Conservation (phyloP, 495 filamentous ascomycete genomes). For the Penicillium ochrochloron region DNA sequence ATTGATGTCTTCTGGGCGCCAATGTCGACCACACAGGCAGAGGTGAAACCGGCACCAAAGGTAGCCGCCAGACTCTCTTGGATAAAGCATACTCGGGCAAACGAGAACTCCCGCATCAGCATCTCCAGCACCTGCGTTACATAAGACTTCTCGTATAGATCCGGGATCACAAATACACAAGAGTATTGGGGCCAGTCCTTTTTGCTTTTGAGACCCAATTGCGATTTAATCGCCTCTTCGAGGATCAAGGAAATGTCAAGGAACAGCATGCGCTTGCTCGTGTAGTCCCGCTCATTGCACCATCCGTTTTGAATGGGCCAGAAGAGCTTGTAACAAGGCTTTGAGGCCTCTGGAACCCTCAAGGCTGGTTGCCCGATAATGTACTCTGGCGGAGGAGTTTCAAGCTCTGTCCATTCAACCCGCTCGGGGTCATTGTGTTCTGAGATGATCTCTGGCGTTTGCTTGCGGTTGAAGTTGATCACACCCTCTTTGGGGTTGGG, state of each 20-base stretch:
- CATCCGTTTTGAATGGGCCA: conserved; percentile 89
- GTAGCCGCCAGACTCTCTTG: conserved; percentile 94
- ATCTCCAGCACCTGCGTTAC: conserved; percentile 83
- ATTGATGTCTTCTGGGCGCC: conserved; percentile 98
- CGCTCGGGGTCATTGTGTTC: conserved; percentile 93
- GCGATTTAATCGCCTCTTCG: conserved; percentile 80
- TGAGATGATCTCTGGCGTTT: conserved; percentile 78
- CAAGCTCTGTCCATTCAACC: conserved; percentile 95
- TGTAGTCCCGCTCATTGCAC: conserved; percentile 89
- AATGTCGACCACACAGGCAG: conserved; percentile 92
- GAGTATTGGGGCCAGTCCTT: conserved; percentile 88
- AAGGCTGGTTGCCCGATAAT: conserved; percentile 82
- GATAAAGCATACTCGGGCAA: conserved; percentile 86
- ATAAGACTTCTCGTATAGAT: conserved; percentile 93
- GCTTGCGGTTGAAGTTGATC: conserved; percentile 86
- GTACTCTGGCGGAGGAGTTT: conserved; percentile 65
- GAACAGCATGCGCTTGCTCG: conserved; percentile 72
- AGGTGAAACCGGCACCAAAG: conserved; percentile 93
- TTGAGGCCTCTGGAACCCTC: conserved; percentile 87
- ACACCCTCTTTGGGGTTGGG: conserved; percentile 96
- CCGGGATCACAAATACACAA: conserved; percentile 93
- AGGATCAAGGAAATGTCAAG: conserved; percentile 85
- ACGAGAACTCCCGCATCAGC: conserved; percentile 84
- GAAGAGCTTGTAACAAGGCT: conserved; percentile 84
- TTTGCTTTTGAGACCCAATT: conserved; percentile 76